Evolutionary conservation across 306 rosid species (phyloP), one percentile per base, ranked within the genome.

Genomic region (Astragalus membranaceus): DNA sequence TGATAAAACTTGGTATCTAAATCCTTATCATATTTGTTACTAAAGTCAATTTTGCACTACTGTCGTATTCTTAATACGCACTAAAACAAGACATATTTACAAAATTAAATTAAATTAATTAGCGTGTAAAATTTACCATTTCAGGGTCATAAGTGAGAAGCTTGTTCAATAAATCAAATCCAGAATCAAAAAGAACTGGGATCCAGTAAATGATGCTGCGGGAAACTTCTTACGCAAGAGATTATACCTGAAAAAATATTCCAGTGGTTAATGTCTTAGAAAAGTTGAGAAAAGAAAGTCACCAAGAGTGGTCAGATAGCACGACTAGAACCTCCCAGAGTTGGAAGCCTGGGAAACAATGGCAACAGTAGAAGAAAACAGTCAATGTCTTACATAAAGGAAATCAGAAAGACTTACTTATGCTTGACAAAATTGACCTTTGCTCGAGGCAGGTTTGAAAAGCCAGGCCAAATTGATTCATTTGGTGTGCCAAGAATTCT

Each of bases 261-360:
- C 53, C 73, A 26, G 83, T 35, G 23, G 87, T 94, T 87, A 90
- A 87, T 79, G 76, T 62, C 63, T 69, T 72, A 57, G 64, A 66
- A 82, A 75, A 75, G 13, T 52, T 26, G 64, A 47, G 72, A 94
- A 88, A 80, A 70, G 85, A 73, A 82, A 74, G 72, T 87, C 98
- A 85, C 94, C 98, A 81, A 72, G 68, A 78, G 84, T 79, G 96
- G 92, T n/a, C 90, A 87, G 96, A 80, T 84, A 85, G 88, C 90
- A 86, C 83, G 85, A 85, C 84, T 88, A 93, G 96, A 88, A 88
- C 90, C 97, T 90, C 92, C 93, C 92, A 87, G 80, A 88, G 96
- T 89, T 85, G 93, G 97, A 88, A 90, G 97, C 97, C 98, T 90
- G 98, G 92, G 94, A 93, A 92, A 93, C 88, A 90, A 90, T 76